Conservation (phyloP, 805 yeast genomes). For the Myxozyma vanderwaltii region DNA sequence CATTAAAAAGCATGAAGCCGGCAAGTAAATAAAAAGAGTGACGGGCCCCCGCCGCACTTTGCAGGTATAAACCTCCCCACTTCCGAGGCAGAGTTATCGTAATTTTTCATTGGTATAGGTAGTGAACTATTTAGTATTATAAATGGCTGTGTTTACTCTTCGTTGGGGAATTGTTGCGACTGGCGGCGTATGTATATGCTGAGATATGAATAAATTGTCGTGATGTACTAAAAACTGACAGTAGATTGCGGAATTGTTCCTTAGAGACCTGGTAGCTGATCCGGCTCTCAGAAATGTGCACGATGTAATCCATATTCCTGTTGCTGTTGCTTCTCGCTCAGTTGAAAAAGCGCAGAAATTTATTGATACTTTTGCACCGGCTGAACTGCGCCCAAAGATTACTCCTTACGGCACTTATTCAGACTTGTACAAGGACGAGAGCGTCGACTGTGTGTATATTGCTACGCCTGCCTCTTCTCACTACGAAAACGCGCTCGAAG, state of each 20-base stretch:
- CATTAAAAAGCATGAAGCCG: neutral
- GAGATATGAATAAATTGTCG: neutral
- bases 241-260: slow-evolving; percentile 27
- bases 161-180: slow-evolving; percentile 40
- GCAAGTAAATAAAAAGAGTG: too few species aligned
- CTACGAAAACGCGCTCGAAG: slow-evolving; percentile 48
- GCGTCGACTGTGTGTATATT: slow-evolving; percentile 52
- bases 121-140: too few species aligned
- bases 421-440: slow-evolving; percentile 46
- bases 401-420: slow-evolving; percentile 42
- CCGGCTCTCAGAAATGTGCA: slow-evolving; percentile 34
- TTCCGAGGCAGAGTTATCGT: too few species aligned
- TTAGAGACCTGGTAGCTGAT: slow-evolving; percentile 21
- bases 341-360: slow-evolving; percentile 37
- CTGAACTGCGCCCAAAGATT: slow-evolving; percentile 13
- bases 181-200: slow-evolving; percentile 13
- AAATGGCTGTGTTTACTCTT: slow-evolving; percentile 21
- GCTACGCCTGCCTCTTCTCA: slow-evolving; percentile 58
- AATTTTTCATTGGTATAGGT: too few species aligned
- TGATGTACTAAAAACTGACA: neutral
- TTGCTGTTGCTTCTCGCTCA: slow-evolving; percentile 38
- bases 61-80: neutral
- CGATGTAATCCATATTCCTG: slow-evolving; percentile 37
- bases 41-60: too few species aligned
- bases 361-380: slow-evolving; percentile 29